Conservation (phyloP, 2,329 filamentous ascomycete genomes). For the Sporothrix globosa region DNA sequence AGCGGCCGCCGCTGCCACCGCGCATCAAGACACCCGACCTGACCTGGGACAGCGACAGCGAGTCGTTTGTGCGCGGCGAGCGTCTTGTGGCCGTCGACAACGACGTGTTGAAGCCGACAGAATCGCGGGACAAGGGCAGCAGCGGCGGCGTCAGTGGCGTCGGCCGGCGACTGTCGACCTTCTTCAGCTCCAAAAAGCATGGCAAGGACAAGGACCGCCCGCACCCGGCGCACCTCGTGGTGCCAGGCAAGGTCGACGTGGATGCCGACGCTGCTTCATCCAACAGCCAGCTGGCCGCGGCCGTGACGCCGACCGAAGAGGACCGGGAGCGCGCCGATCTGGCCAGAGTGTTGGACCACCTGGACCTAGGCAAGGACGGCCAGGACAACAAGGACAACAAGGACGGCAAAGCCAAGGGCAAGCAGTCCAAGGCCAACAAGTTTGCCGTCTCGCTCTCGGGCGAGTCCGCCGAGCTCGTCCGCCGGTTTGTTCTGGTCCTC, state of each 20-base stretch:
- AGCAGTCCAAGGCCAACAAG: slow-evolving; percentile 1
- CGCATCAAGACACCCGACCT: slow-evolving; percentile 56
- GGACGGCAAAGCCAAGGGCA: not conserved
- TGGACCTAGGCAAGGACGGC: slow-evolving; percentile 70
- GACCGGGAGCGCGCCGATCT: slow-evolving; percentile 70
- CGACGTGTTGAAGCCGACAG: not conserved
- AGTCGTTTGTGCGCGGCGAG: slow-evolving; percentile 42
- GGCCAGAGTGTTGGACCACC: slow-evolving; percentile 74
- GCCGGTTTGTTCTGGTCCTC: slow-evolving; percentile 84
- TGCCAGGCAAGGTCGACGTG: slow-evolving; percentile 41
- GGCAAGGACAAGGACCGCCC: slow-evolving; percentile 39
- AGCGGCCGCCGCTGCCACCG: slow-evolving; percentile 59
- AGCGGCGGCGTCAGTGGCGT: slow-evolving; percentile 35
- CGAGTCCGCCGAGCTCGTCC: slow-evolving; percentile 79
- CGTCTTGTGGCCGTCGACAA: slow-evolving; percentile 21
- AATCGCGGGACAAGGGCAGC: slow-evolving; percentile 43
- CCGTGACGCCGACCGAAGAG: slow-evolving; percentile 44
- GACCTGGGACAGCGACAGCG: slow-evolving; percentile 52
- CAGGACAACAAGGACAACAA: not conserved
- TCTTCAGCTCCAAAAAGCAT: slow-evolving; percentile 31
- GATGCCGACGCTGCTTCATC: slow-evolving; percentile 41
- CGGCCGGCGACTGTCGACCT: slow-evolving; percentile 32
- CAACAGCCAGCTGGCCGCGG: slow-evolving; percentile 3
- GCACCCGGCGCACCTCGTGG: slow-evolving; percentile 45
- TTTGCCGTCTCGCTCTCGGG: slow-evolving; percentile 76